A percentile compares a stretch with the other conserved stretches of the same genome.
Evolutionary conservation across 805 yeast species (phyloP).

Genomic region (Yarrowia hollandica): DNA sequence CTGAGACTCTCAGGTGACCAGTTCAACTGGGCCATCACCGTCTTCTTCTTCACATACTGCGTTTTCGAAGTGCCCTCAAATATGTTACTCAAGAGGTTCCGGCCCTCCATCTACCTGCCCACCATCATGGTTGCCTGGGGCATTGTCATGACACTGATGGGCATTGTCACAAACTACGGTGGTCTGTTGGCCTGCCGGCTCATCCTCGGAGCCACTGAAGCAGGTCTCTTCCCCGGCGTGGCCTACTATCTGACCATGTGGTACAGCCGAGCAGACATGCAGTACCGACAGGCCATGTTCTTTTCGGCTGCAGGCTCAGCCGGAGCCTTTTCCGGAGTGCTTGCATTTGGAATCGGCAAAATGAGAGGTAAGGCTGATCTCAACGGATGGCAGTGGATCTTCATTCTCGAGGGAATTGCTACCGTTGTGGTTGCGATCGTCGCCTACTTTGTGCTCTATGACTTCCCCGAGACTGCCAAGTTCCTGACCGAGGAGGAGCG

Average conservation of each 20-base stretch:
- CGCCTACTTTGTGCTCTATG: constrained; percentile 44
- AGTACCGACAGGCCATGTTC: constrained; percentile 45
- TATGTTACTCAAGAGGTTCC: constrained; percentile 38
- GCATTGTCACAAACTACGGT: constrained; percentile 40
- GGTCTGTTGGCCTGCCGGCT: constrained; percentile 44
- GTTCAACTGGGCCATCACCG: constrained; percentile 46
- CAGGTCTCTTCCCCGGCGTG: constrained; percentile 49
- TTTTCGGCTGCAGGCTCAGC: constrained; percentile 36
- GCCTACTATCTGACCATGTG: constrained; percentile 39
- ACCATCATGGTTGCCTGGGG: constrained; percentile 42
- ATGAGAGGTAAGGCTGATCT: constrained; percentile 45
- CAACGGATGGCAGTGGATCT: constrained; percentile 55
- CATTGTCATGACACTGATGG: constrained; percentile 42
- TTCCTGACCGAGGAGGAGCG: constrained; percentile 49
- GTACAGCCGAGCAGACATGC: constrained; percentile 46
- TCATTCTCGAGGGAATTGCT: constrained; percentile 53
- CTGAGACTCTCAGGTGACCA: constrained; percentile 37
- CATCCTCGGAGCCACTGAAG: constrained; percentile 47
- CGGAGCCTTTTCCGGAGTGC: constrained; percentile 57
- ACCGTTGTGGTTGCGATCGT: constrained; percentile 40
- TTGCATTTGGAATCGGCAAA: constrained; percentile 46
- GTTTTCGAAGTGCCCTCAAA: constrained; percentile 37
- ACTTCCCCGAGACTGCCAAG: constrained; percentile 58
- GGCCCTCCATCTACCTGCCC: constrained; percentile 44
- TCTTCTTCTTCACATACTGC: constrained; percentile 42